Evolutionary conservation across 306 rosid genomes (phyloP).

Genomic region (Heteromeles arbutifolia): DNA sequence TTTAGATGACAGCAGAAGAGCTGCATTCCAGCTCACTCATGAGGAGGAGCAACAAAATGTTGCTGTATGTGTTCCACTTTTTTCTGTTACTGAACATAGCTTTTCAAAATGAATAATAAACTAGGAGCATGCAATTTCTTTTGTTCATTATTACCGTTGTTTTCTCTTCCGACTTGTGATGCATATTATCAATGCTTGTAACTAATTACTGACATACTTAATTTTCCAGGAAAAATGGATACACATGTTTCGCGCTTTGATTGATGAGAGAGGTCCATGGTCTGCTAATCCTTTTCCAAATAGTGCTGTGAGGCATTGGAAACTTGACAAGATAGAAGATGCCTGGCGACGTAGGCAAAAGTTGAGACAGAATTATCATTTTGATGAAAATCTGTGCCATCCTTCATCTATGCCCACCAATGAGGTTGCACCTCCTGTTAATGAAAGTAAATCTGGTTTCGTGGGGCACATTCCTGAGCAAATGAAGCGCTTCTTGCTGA

Average conservation of each 20-base stretch:
- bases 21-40: slow-evolving; percentile 67
- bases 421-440: slow-evolving; percentile 38
- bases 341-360: slow-evolving; percentile 82
- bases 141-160: slow-evolving; percentile 2
- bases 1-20: slow-evolving; percentile 75
- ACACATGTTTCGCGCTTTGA: slow-evolving; percentile 89
- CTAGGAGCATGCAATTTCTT: neutral
- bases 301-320: slow-evolving; percentile 67
- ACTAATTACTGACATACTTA: slow-evolving; percentile 19
- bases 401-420: slow-evolving; percentile 41
- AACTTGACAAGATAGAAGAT: slow-evolving; percentile 94
- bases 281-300: slow-evolving; percentile 83
- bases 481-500: slow-evolving; percentile 80
- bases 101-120: neutral
- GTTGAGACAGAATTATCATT: slow-evolving; percentile 80
- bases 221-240: slow-evolving; percentile 88
- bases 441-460: slow-evolving; percentile 58
- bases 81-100: slow-evolving; percentile 6
- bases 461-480: slow-evolving; percentile 87
- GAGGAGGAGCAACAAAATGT: slow-evolving; percentile 94
- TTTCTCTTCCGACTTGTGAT: neutral
- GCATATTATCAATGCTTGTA: slow-evolving; percentile 10
- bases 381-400: slow-evolving; percentile 77
- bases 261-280: slow-evolving; percentile 99
- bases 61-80: slow-evolving; percentile 50